Base-by-base conservation (phyloP, 2,329 filamentous ascomycete genomes). In the Rutstroemia sp. region DNA sequence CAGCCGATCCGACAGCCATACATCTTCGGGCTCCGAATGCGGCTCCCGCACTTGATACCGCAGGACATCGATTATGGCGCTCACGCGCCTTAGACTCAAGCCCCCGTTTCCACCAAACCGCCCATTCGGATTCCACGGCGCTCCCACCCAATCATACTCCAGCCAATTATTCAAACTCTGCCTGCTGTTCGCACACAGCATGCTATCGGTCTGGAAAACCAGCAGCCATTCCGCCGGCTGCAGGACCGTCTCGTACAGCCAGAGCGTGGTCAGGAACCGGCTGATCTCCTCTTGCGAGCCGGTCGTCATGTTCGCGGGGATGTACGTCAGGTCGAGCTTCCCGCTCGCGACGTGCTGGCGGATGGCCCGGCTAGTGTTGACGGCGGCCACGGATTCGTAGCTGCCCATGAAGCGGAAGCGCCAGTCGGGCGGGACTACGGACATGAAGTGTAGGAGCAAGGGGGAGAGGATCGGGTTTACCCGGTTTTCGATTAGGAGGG, bases 351-450 rank as follows among this genome's bases (percentile, higher is more conserved):
- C 61, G 27, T 45, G 60, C 39, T 66, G 58, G 21, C 73, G 73
- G 65, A 80, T 75, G 42, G 77, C 75, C 14, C 73, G 67, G 30
- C 73, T 75, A 53, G 62, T 49, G 66, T 79, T 79, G 63, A 80
- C 65, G 59, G 63, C 63, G 38, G 70, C 68, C 27, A 81, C 74
- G 7, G 74, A 75, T 47, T 72, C 70, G 27, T 63, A 18, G 14
- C 74, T 77, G 49, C 78, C 77, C 71, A 80, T 77, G 72, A 80
- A 80, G 42, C 73, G 73, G 69, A 80, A 78, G 25, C 72, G 74
- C 78, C 78, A 81, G 67, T 79, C 77, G 1, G 77, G 74, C 4
- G 78, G 78, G 3, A 80, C 74, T 27, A 80, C 77, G 3, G 75
- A 71, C 60, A 79, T 79, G 68, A 80, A 79, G 67, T 81, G 79